Evolutionary conservation across 805 yeast species (phyloP), one percentile per base, ranked within the genome.

Genomic region (Wickerhamomyces sydowiorum): DNA sequence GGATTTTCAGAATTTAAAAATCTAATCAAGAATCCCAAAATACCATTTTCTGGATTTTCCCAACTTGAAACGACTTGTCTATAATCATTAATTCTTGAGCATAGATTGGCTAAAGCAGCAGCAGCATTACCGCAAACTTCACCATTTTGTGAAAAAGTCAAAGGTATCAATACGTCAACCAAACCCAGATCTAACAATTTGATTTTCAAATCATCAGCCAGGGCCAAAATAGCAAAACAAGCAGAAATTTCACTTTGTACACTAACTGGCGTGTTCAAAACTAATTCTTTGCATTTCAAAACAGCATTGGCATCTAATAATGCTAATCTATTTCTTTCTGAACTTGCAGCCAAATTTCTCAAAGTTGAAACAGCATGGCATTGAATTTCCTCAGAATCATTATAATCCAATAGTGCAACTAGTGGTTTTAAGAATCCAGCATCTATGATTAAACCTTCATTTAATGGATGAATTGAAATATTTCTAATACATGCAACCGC

Each of bases 101-200:
- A 88, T 53, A 93, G 70, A 60, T 93, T 93, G 24, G 99, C 99
- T 51, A 93, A 74, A 2, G 99, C 98, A 29, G 99, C 99, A 14
- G 98, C 99, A 2, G 96, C 86, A 64, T 93, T 93, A 43, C 99
- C 99, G 62, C 96, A 93, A 15, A 93, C 97, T 65, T 95, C 99
- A 45, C 89, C 85, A 60, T 89, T 89, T 42, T 76, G 76, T 34
- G 95, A 85, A 53, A 78, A 80, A 2, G 98, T 93, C 61, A 93
- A 75, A 28, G 99, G 99, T 44, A 93, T 82, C 49, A 93, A 74
- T 29, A 89, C 96, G 53, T 86, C 89, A 47, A 89, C 76, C 35
- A 93, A 81, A 41, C 90, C 91, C 52, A 89, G 74, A 46, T 86
- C 85, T 52, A 93, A 76, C 54, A 93, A 72, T 55, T 84, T 84